Conservation (phyloP, 2,329 filamentous ascomycete species). For the Cladosporium velox region DNA sequence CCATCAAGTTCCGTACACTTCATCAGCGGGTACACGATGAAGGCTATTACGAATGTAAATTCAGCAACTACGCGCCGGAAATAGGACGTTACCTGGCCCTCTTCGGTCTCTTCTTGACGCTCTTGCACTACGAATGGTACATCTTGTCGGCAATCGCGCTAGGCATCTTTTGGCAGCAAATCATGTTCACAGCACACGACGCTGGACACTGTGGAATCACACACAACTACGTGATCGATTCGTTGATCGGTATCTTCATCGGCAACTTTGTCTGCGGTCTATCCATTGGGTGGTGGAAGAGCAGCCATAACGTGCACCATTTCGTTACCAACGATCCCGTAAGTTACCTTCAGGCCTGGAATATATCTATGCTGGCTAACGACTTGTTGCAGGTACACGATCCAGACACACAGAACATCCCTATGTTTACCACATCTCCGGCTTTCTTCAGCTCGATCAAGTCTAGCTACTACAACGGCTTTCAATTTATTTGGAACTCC, state of each 20-base stretch:
- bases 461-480: conserved; percentile 77
- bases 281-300: conserved; percentile 70
- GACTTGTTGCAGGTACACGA: conserved; percentile 38
- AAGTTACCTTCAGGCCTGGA: not conserved
- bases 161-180: conserved; percentile 66
- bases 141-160: conserved; percentile 60
- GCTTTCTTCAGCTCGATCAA: conserved; percentile 71
- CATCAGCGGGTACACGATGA: conserved; percentile 57
- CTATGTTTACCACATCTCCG: conserved; percentile 84
- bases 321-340: conserved; percentile 65
- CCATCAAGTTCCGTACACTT: conserved; percentile 57
- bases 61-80: conserved; percentile 62
- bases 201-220: conserved; percentile 66
- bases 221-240: conserved; percentile 59
- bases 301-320: conserved; percentile 68
- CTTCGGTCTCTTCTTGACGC: conserved; percentile 51
- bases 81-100: conserved; percentile 54
- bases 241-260: conserved; percentile 62
- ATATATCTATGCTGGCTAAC: conserved; percentile 21
- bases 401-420: conserved; percentile 61
- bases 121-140: conserved; percentile 57
- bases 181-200: conserved; percentile 69
- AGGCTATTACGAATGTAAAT: conserved; percentile 63
- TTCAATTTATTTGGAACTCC: conserved; percentile 74
- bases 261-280: conserved; percentile 67